Base-by-base conservation (phyloP, 2,329 filamentous ascomycete species). In the Alternaria gaisen region DNA sequence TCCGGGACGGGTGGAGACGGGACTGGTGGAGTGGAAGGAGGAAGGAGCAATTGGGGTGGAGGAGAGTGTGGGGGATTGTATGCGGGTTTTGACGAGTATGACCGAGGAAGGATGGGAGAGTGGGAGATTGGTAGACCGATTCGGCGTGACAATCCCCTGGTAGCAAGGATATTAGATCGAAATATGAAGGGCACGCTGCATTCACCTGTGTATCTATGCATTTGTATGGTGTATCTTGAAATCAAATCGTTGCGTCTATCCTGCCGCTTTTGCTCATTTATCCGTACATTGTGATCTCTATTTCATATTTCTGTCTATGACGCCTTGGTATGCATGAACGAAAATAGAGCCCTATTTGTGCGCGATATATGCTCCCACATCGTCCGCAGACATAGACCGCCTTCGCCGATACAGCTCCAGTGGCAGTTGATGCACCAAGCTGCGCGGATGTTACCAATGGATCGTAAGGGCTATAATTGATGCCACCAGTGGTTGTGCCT, bases 1-100 rank as follows among this genome's bases (percentile, higher is more conserved):
- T 72, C 81, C 82, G 0, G 81, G 82, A 9, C 64, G 82, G 2
- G 82, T 83, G 20, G 81, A 83, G 70, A 83, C 79, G 16, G 70
- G 74, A 36, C 64, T 84, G 32, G 81, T 83, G 32, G 73, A 64
- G 55, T 80, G 79, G 67, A 81, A 74, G 46, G 82, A 83, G 58
- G 81, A 82, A 28, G 81, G 81, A 4, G 81, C 81, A 0, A 80
- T 83, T 14, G 68, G 66, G 16, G 74, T 78, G 1, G 68, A 78
- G 43, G 81, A 83, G 69, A 82, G 80, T 60, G 68, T 83, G 18
- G 30, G 44, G 20, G 74, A 77, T 50, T 73, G 82, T 47, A 43
- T 83, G 59, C 65, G 63, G 28, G 61, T 82, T 34, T 78, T 83
- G 47, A 72, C 76, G 10, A 58, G 56, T 32, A 73, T 78, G 68